Evolutionary conservation across 164 flowering plant genomes (phyloP).

Genomic region (Aristolochia californica): DNA sequence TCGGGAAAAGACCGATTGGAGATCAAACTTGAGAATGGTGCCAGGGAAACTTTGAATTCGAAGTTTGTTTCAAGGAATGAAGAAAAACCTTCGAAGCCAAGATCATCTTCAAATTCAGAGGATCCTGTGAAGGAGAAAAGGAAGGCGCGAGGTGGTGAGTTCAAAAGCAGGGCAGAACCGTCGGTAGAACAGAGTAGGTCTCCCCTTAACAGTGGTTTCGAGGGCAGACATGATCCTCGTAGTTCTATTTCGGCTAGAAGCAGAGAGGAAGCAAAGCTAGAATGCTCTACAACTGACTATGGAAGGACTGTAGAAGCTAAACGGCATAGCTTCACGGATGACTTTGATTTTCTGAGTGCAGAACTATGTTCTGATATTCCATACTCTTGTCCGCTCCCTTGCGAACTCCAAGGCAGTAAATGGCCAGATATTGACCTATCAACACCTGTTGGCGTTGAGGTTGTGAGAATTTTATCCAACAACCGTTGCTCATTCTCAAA

Average conservation of each 20-base stretch:
- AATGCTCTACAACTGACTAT: slow-evolving; percentile 15
- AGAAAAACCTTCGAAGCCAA: slow-evolving; percentile 6
- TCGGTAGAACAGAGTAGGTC: slow-evolving; percentile 11
- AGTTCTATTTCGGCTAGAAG: neutral
- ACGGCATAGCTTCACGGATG: slow-evolving; percentile 25
- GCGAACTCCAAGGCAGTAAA: slow-evolving; percentile 13
- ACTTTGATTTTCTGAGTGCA: slow-evolving; percentile 15
- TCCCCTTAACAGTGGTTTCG: slow-evolving; percentile 12
- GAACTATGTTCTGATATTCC: slow-evolving; percentile 29
- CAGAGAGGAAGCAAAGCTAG: slow-evolving; percentile 5
- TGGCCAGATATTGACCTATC: slow-evolving; percentile 8
- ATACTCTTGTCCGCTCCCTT: slow-evolving; percentile 47
- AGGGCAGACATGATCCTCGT: slow-evolving; percentile 12
- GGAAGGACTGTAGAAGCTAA: slow-evolving; percentile 13
- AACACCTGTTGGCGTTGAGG: slow-evolving; percentile 2
- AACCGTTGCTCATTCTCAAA: slow-evolving; percentile 4
- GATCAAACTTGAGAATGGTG: slow-evolving; percentile 4
- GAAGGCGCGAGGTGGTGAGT: slow-evolving; percentile 10
- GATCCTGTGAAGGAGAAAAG: slow-evolving; percentile 9
- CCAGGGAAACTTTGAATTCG: slow-evolving; percentile 9
- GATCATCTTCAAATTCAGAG: neutral
- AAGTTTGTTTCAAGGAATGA: too few relatives aligned
- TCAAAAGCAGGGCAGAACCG: slow-evolving; percentile 9
- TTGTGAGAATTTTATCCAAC: slow-evolving; percentile 15
- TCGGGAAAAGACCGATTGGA: slow-evolving; percentile 12